Percentiles rank a stretch among this genome's conserved stretches.
Evolutionary conservation across 164 flowering plant species (phyloP).

Genomic region (Taxillus chinensis): DNA sequence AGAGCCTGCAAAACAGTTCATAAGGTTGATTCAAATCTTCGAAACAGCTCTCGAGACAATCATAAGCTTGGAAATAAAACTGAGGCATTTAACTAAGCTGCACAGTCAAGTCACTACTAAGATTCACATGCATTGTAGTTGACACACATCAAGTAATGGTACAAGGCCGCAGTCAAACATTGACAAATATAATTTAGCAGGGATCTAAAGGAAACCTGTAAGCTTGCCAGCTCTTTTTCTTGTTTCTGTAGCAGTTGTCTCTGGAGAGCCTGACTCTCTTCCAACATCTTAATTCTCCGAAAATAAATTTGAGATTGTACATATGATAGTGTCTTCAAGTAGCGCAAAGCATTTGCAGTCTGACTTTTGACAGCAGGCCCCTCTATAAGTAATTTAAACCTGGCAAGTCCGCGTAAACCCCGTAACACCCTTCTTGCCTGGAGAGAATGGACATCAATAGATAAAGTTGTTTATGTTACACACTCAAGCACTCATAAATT

Average conservation of each 20-base stretch:
- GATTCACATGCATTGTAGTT: background rate
- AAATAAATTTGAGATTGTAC: slow-evolving; percentile 72
- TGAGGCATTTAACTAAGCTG: no score
- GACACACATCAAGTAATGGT: background rate
- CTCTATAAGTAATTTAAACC: slow-evolving; percentile 60
- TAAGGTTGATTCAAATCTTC: no score
- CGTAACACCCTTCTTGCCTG: slow-evolving; percentile 81
- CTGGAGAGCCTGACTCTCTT: slow-evolving; percentile 81
- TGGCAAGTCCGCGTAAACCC: slow-evolving; percentile 65
- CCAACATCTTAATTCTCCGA: slow-evolving; percentile 71
- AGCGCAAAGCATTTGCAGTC: slow-evolving; percentile 52
- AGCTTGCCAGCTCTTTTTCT: slow-evolving; percentile 56
- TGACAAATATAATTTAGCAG: background rate
- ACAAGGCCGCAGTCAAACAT: background rate
- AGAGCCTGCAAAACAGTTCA: no score
- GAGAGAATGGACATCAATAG: background rate
- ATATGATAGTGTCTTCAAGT: slow-evolving; percentile 74
- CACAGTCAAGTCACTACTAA: background rate
- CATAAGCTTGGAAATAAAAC: background rate
- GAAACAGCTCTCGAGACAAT: no score
- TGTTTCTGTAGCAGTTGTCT: slow-evolving; percentile 64
- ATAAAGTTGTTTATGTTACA: no score
- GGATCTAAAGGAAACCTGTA: slow-evolving; percentile 21
- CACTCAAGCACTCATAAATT: background rate
- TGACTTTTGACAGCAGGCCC: slow-evolving; percentile 70